Percentiles rank a stretch among this genome's conserved stretches.
These are phyloP conservation scores for Phaffia rhodozyma DNA, from an alignment of 1,284 basidiomycete species.

Conservation along the genomic window DNA sequence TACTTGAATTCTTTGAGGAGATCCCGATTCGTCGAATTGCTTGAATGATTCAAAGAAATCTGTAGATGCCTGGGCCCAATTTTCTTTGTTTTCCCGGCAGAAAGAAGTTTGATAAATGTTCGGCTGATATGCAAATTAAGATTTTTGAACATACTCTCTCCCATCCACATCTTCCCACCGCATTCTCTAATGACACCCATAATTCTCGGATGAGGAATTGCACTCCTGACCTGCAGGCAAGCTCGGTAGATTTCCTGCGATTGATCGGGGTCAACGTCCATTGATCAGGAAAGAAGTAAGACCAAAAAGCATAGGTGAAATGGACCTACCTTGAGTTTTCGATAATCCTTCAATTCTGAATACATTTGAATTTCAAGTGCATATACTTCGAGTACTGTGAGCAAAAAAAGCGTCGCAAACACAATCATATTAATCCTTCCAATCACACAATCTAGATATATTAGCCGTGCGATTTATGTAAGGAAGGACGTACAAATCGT, in stretches of 20 bases:
- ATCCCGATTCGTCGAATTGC: constrained; percentile 97
- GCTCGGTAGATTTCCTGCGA: constrained; percentile 90
- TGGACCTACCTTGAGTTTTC: constrained; percentile 69
- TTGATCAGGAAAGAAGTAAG: constrained; percentile 1
- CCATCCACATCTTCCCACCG: constrained; percentile 99
- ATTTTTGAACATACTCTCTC: constrained; percentile 58
- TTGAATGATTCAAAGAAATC: constrained; percentile 99
- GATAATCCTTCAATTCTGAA: constrained; percentile 86
- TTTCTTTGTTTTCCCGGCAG: constrained; percentile 42
- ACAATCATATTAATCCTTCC: no score
- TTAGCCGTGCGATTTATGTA: not conserved
- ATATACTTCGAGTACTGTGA: constrained; percentile 81
- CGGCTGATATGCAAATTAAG: not conserved
- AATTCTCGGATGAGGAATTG: constrained; percentile 95
- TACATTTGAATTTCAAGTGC: constrained; percentile 99
- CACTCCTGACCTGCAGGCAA: constrained; percentile 80
- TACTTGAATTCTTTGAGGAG: constrained; percentile 90
- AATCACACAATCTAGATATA: not conserved
- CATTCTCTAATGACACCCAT: constrained; percentile 99
- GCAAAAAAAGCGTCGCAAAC: not conserved
- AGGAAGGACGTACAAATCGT: constrained; percentile 28
- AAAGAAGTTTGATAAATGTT: not conserved
- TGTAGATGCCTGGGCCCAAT: constrained; percentile 92
- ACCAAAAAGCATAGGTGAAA: not conserved
- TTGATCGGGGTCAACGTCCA: not conserved